Percentiles rank a stretch among this genome's conserved stretches.
These are phyloP conservation scores for Pseudogymnoascus sp. DNA, from an alignment of 2,329 filamentous ascomycete species.

Conservation along the genomic window DNA sequence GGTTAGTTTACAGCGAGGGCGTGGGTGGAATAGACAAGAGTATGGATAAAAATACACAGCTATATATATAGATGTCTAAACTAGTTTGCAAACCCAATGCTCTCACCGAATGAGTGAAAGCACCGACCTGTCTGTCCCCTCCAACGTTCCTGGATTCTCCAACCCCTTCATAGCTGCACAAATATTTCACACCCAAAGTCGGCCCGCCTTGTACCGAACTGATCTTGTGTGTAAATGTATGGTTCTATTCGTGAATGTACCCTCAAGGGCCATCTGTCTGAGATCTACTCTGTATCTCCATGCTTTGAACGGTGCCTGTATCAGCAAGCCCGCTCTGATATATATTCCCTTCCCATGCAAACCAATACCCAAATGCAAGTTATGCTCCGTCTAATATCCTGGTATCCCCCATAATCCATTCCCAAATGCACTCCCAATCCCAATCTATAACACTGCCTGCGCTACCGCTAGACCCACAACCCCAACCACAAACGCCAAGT, in stretches of 20 bases:
- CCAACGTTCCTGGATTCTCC: not conserved
- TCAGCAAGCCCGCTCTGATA: not conserved
- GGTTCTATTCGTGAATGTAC: not conserved
- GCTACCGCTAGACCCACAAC: not conserved
- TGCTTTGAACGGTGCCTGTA: not conserved
- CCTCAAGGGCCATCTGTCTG: not conserved
- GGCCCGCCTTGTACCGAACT: not conserved
- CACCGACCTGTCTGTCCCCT: not conserved
- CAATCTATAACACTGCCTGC: not conserved
- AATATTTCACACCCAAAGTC: not conserved
- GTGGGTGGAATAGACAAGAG: not conserved
- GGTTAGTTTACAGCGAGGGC: not conserved
- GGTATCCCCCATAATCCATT: not conserved
- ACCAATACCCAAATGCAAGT: not conserved
- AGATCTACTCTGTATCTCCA: not conserved
- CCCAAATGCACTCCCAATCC: not conserved
- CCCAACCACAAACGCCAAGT: not conserved
- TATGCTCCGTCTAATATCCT: not conserved
- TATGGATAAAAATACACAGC: constrained; percentile 2
- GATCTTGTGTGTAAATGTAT: not conserved
- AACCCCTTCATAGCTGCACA: not conserved
- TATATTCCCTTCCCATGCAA: not conserved
- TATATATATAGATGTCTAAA: not conserved
- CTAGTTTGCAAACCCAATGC: not conserved
- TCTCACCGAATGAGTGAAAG: not conserved